Base-by-base conservation (phyloP, 768 basidiomycete species). In the Trametes punicea region DNA sequence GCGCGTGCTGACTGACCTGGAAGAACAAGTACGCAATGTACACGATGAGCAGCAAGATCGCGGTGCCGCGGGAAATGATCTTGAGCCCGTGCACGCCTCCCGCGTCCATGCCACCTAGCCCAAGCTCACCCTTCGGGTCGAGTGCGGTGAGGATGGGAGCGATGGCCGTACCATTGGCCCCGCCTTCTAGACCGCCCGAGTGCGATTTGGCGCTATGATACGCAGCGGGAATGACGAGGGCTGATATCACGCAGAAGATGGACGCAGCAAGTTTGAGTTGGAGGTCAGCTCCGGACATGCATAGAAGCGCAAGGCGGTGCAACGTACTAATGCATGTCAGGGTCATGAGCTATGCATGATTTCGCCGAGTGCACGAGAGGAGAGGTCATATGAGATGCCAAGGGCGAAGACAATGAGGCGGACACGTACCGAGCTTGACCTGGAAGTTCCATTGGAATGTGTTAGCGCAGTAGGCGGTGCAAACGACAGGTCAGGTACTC, bases 201-300 rank as follows among this genome's bases (percentile, higher is more conserved):
- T 62, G 51, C 15, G 60, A 54, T 33, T 72, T 64, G 21, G 83
- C 76, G 64, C 75, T 80, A 61, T 82, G 77, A 63, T 91, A 96
- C 3, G 93, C 93, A 34, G 94, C 93, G 29, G 93, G 93, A 55
- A 96, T 90, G 63, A 96, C 85, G 34, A 97, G 81, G 36, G 92
- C 88, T 78, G 41, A 56, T 51, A 26, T 16, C 27, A 47, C 31
- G 42, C 21, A 26, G 18, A 44, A 26, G 13, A 25, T 26, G 18
- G 26, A 41, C 40, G 40, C 21, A n/a, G 16, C 20, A 25, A 23
- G 16, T 2, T 15, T 23, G 30, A 18, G 6, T 20, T 13, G 13
- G 15, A 36, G 15, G 45, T 51, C 45, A 47, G 30, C 18, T 46
- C 46, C 25, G 27, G 33, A 34, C 27, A 15, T 27, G 2, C 44